phyloP scores from a whole-genome alignment of 2,329 filamentous ascomycete species.

The Sporothrix curviconia region DNA sequence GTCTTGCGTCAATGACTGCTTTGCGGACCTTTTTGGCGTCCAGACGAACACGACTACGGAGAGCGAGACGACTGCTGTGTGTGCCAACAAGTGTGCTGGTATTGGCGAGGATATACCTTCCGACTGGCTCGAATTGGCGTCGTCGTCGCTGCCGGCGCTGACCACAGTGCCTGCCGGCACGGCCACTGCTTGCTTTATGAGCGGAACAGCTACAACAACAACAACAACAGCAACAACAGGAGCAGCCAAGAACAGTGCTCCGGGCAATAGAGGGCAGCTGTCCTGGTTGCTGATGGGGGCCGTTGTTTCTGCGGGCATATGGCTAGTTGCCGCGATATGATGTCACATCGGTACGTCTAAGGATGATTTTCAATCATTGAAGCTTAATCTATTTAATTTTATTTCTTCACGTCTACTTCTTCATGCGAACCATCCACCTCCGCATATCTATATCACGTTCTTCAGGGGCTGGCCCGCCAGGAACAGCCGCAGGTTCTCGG shows the following conservation, averaged over 20 bases:
- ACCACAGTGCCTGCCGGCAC: slow-evolving; percentile 6
- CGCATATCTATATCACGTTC: slow-evolving; percentile 37
- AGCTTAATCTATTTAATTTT: neutral
- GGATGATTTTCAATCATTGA: no score
- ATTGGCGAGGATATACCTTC: neutral
- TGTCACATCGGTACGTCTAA: no score
- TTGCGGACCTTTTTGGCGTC: neutral
- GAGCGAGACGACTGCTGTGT: neutral
- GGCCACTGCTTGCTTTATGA: neutral
- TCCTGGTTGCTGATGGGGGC: neutral
- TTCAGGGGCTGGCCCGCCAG: slow-evolving; percentile 52
- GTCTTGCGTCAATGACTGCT: slow-evolving; percentile 6
- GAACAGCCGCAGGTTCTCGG: slow-evolving; percentile 54
- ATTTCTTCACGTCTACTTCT: no score
- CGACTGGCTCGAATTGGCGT: slow-evolving; percentile 6
- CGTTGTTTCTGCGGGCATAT: neutral
- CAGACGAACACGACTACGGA: neutral
- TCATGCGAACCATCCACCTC: no score
- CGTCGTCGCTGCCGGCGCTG: neutral
- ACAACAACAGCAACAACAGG: neutral
- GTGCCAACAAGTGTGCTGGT: slow-evolving; percentile 2
- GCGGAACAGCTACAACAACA: neutral
- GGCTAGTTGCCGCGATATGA: neutral
- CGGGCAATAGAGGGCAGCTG: neutral
- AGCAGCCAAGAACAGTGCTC: neutral